Conservation (phyloP, 352 stramenopile species). For the Globisporangium echinulatum region DNA sequence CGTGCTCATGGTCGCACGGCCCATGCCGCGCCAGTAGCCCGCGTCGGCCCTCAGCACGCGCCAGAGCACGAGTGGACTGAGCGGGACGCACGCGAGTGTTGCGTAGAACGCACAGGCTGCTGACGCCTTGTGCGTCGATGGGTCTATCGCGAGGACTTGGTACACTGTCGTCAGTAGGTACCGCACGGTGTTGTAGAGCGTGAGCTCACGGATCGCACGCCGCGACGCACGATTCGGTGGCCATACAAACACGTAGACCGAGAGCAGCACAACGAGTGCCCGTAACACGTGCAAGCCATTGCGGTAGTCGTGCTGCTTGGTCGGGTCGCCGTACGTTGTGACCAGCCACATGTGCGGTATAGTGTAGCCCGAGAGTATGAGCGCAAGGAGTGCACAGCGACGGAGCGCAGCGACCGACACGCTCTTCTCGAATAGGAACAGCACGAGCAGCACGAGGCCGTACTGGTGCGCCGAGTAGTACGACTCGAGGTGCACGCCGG, state of each 20-base stretch:
- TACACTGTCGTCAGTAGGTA: constrained; percentile 5
- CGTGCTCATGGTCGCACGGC: background rate
- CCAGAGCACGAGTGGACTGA: constrained; percentile 35
- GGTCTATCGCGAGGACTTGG: constrained; percentile 17
- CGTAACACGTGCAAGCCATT: constrained; percentile 14
- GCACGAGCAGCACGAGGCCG: constrained; percentile 25
- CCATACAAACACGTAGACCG: constrained; percentile 26
- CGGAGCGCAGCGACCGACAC: constrained; percentile 28
- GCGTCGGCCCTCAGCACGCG: constrained; percentile 39
- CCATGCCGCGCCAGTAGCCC: constrained; percentile 38
- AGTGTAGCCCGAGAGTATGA: constrained; percentile 22
- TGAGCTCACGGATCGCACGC: constrained; percentile 24
- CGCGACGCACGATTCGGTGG: constrained; percentile 25
- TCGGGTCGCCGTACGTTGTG: constrained; percentile 8
- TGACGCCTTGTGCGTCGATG: constrained; percentile 7
- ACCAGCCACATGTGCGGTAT: constrained; percentile 19
- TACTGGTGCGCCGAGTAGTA: constrained; percentile 31
- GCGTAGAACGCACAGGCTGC: constrained; percentile 13
- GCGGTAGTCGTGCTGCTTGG: constrained; percentile 10
- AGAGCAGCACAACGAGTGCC: constrained; percentile 14
- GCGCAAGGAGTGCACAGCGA: constrained; percentile 16
- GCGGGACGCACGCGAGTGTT: constrained; percentile 14
- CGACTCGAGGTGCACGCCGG: constrained; percentile 16
- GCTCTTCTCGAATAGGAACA: constrained; percentile 45
- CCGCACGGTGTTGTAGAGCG: constrained; percentile 2